phyloP scores from a whole-genome alignment of 2,329 filamentous ascomycete genomes.

The Periconia digitata region DNA sequence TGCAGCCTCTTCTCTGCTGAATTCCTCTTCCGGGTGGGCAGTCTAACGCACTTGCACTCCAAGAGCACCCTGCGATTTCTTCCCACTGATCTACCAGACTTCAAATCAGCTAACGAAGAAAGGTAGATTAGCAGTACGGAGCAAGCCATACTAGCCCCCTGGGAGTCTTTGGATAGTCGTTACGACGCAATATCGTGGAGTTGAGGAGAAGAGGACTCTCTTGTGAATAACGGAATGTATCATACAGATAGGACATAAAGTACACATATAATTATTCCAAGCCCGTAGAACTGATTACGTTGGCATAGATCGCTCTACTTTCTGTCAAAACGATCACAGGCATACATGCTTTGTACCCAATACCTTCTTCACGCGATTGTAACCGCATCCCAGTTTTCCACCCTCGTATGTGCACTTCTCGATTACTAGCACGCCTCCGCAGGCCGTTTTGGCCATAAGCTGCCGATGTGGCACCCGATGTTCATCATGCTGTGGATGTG shows the following conservation, averaged over 20 bases:
- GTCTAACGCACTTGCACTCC: neutral
- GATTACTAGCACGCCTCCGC: neutral
- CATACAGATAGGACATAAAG: too few species aligned
- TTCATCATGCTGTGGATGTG: neutral
- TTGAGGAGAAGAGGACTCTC: too few species aligned
- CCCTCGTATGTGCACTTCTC: conserved; percentile 17
- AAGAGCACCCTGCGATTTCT: neutral
- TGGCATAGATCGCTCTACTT: too few species aligned
- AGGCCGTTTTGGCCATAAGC: neutral
- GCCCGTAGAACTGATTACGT: too few species aligned
- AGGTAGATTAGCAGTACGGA: too few species aligned
- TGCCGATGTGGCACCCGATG: neutral
- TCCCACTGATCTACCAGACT: neutral
- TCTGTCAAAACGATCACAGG: too few species aligned
- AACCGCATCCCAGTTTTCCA: conserved; percentile 10
- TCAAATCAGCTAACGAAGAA: neutral
- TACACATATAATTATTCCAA: too few species aligned
- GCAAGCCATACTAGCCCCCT: too few species aligned
- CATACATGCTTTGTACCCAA: neutral
- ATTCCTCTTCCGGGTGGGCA: neutral
- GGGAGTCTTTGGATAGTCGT: too few species aligned
- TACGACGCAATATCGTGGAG: too few species aligned
- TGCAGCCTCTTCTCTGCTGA: neutral
- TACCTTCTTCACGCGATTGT: conserved; percentile 1
- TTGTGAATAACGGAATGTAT: too few species aligned